Conservation (phyloP, 1,284 basidiomycete species). For the Baeospora myosura region DNA sequence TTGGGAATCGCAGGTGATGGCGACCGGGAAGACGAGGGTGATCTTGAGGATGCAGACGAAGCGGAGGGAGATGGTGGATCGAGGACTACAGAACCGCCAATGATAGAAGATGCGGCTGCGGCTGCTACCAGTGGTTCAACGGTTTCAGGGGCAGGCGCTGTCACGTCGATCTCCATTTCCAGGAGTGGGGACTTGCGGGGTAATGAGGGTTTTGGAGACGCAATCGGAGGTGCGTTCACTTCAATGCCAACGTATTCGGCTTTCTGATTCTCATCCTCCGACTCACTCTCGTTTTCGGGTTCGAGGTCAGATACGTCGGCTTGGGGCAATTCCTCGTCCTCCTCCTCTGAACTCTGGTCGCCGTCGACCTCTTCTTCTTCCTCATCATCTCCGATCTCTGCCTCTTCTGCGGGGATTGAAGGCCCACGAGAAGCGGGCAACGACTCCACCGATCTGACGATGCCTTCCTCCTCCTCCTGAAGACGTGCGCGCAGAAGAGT, state of each 20-base stretch:
- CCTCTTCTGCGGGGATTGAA: slow-evolving; percentile 4
- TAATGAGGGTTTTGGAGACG: slow-evolving; percentile 1
- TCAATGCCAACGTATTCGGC: too few species aligned
- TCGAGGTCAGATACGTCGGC: neutral
- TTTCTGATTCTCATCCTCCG: slow-evolving; percentile 7
- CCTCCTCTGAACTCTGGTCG: neutral
- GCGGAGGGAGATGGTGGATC: slow-evolving; percentile 27
- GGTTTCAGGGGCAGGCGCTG: slow-evolving; percentile 29
- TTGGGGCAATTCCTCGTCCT: neutral
- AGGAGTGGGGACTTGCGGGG: slow-evolving; percentile 15
- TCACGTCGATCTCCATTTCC: slow-evolving; percentile 29
- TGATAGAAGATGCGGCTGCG: slow-evolving; percentile 41
- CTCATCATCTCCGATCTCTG: too few species aligned
- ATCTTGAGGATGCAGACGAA: slow-evolving; percentile 25
- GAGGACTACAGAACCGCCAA: slow-evolving; percentile 39
- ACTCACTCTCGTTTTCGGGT: slow-evolving; percentile 4
- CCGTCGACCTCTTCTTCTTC: neutral
- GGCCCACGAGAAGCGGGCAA: slow-evolving; percentile 3
- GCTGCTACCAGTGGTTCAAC: slow-evolving; percentile 34
- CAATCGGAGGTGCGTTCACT: neutral
- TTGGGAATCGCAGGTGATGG: slow-evolving; percentile 3
- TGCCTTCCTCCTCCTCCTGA: neutral
- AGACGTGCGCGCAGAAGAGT: neutral
- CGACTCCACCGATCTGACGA: slow-evolving; percentile 3
- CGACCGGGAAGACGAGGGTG: neutral